phyloP scores from a whole-genome alignment of 2,329 filamentous ascomycete genomes.

The Ophiostoma fasciatum region DNA sequence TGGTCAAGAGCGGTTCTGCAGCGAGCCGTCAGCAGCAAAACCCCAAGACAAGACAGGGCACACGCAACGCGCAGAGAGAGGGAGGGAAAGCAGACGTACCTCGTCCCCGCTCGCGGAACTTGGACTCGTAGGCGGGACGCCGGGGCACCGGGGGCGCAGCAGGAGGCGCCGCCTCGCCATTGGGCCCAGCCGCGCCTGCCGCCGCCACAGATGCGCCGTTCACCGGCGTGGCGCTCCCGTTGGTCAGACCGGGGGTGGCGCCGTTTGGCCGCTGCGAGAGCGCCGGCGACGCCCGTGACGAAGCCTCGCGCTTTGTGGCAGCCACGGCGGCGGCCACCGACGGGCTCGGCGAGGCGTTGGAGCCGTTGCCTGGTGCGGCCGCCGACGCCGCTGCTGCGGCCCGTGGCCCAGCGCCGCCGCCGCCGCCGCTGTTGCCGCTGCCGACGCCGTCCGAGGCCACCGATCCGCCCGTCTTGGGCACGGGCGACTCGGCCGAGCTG shows the following conservation, averaged over 20 bases:
- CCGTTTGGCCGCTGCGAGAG: constrained; percentile 17
- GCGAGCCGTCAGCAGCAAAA: too few species aligned
- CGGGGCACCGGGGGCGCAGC: constrained; percentile 22
- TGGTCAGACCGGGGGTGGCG: constrained; percentile 11
- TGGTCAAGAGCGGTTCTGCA: constrained; percentile 53
- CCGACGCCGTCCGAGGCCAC: constrained; percentile 18
- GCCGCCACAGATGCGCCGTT: background rate
- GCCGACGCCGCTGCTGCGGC: constrained; percentile 4
- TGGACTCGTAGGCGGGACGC: constrained; percentile 18
- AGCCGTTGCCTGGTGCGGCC: constrained; percentile 23
- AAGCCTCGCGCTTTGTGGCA: constrained; percentile 21
- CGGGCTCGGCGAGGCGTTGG: constrained; percentile 32
- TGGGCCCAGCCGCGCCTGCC: constrained; percentile 4
- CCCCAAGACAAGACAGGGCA: too few species aligned
- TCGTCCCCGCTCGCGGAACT: constrained; percentile 26
- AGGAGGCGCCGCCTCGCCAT: constrained; percentile 7
- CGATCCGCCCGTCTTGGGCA: constrained; percentile 24
- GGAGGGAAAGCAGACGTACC: constrained; percentile 22
- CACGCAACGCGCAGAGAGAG: too few species aligned
- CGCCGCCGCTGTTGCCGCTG: constrained; percentile 19
- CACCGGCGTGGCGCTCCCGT: constrained; percentile 13
- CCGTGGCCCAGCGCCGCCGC: constrained; percentile 15
- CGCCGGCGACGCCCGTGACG: constrained; percentile 18
- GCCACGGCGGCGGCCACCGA: constrained; percentile 16
- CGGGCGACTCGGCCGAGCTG: constrained; percentile 37